A percentile compares a stretch with the other conserved stretches of the same genome.
Evolutionary conservation across 2,329 filamentous ascomycete genomes (phyloP).

Genomic region (Curvularia sp.): DNA sequence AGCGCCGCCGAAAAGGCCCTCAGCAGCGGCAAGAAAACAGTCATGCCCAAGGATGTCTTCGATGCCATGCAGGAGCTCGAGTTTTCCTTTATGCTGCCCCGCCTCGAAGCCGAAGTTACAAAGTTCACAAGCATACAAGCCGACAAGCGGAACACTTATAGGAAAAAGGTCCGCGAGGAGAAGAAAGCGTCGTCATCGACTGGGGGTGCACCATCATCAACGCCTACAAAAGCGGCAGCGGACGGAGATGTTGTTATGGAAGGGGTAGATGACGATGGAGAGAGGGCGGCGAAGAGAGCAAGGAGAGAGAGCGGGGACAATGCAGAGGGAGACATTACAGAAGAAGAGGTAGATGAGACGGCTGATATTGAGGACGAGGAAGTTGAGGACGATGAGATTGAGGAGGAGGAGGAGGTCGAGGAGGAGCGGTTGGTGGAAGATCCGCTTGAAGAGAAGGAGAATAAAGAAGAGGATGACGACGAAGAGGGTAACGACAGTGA

Average conservation of each 20-base stretch:
- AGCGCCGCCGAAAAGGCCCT: conserved; percentile 78
- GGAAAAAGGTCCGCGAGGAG: conserved; percentile 71
- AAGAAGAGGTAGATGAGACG: conserved; percentile 50
- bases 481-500: conserved; percentile 63
- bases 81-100: conserved; percentile 72
- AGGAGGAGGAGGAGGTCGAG: conserved; percentile 63
- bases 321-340: conserved; percentile 50
- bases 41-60: conserved; percentile 77
- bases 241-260: conserved; percentile 13
- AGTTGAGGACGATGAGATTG: conserved; percentile 62
- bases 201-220: conserved; percentile 1
- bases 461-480: conserved; percentile 54
- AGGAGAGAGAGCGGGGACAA: conserved; percentile 48
- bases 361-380: conserved; percentile 59
- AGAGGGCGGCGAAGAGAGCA: conserved; percentile 60
- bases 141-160: conserved; percentile 76
- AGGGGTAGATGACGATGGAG: conserved; percentile 49
- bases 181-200: conserved; percentile 53
- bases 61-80: conserved; percentile 79
- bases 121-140: conserved; percentile 78
- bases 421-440: conserved; percentile 59
- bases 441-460: conserved; percentile 55
- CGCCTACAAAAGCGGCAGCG: conserved; percentile 6
- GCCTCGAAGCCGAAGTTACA: conserved; percentile 76
- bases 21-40: conserved; percentile 75